A percentile compares a stretch with the other conserved stretches of the same genome.
Conservation (phyloP, 306 rosid genomes). For the Vigna hirtella region DNA sequence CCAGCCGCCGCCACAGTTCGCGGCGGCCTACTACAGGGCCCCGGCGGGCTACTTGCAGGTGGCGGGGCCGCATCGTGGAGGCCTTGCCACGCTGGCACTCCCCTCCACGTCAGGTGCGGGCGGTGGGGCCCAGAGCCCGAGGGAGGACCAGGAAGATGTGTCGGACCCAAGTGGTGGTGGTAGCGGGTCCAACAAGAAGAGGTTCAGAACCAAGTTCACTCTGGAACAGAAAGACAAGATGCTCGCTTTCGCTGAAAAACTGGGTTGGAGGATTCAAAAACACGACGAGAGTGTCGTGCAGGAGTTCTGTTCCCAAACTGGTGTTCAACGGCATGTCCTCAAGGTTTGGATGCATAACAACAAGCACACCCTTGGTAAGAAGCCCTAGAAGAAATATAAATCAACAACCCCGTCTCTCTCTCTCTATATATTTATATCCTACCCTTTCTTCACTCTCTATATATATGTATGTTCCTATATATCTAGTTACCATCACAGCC, state of each 20-base stretch:
- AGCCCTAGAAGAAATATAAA: constrained; percentile 57
- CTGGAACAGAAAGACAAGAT: constrained; percentile 79
- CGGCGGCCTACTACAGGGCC: constrained; percentile 64
- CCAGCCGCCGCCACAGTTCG: constrained; percentile 53
- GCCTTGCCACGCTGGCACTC: constrained; percentile 57
- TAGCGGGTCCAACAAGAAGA: constrained; percentile 52
- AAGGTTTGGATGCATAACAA: constrained; percentile 98
- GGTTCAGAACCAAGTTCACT: constrained; percentile 75
- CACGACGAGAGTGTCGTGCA: constrained; percentile 67
- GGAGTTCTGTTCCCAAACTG: constrained; percentile 72
- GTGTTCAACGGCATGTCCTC: constrained; percentile 78
- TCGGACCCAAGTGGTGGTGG: constrained; percentile 65
- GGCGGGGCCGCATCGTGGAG: constrained; percentile 51
- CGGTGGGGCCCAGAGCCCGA: constrained; percentile 59
- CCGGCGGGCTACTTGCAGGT: constrained; percentile 75
- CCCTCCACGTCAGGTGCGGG: constrained; percentile 67
- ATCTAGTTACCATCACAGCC: neutral
- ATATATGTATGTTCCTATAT: neutral
- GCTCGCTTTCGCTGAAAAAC: constrained; percentile 67
- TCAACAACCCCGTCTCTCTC: neutral
- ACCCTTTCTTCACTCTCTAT: neutral
- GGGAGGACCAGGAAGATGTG: constrained; percentile 72
- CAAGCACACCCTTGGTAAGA: constrained; percentile 91
- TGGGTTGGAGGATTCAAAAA: constrained; percentile 84
- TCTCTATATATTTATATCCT: neutral